Conservation (phyloP, 2,329 filamentous ascomycete species). For the Nigrospora sphaerica region DNA sequence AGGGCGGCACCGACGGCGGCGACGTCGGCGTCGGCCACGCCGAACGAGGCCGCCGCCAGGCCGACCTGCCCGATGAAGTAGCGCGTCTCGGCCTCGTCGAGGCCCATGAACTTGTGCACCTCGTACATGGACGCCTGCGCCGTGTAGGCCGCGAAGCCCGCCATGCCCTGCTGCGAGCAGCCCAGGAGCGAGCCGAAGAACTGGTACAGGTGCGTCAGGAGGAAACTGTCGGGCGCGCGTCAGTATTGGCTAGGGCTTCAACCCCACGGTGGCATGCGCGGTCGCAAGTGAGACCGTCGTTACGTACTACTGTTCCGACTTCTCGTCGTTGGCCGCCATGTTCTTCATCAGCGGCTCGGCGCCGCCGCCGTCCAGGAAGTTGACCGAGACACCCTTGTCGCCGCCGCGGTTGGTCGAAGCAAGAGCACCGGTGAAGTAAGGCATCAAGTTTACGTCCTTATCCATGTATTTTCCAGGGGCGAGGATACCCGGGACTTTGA, state of each 20-base stretch:
- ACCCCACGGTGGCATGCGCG: background rate
- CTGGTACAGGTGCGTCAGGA: constrained; percentile 55
- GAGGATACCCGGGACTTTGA: constrained; percentile 51
- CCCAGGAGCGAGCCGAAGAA: constrained; percentile 54
- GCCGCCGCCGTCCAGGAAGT: constrained; percentile 56
- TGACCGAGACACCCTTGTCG: constrained; percentile 37
- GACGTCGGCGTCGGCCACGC: constrained; percentile 47
- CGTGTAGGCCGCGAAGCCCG: constrained; percentile 41
- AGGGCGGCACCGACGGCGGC: constrained; percentile 40
- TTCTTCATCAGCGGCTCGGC: constrained; percentile 47
- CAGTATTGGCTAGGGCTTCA: background rate
- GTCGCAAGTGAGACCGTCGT: background rate
- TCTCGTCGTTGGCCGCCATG: constrained; percentile 41
- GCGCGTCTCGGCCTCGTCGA: constrained; percentile 40
- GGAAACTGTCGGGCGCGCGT: constrained; percentile 27
- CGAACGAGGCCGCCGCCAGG: constrained; percentile 49
- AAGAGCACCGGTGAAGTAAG: constrained; percentile 51
- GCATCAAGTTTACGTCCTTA: constrained; percentile 46
- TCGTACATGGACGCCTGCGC: constrained; percentile 40
- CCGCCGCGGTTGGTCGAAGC: constrained; percentile 45
- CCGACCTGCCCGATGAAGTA: constrained; percentile 57
- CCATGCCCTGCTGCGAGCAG: constrained; percentile 42
- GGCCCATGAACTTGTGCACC: constrained; percentile 54
- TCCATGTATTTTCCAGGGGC: constrained; percentile 41
- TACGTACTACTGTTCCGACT: constrained; percentile 48